Conservation (phyloP, 257 asterid species). For the Paulownia fortunei region DNA sequence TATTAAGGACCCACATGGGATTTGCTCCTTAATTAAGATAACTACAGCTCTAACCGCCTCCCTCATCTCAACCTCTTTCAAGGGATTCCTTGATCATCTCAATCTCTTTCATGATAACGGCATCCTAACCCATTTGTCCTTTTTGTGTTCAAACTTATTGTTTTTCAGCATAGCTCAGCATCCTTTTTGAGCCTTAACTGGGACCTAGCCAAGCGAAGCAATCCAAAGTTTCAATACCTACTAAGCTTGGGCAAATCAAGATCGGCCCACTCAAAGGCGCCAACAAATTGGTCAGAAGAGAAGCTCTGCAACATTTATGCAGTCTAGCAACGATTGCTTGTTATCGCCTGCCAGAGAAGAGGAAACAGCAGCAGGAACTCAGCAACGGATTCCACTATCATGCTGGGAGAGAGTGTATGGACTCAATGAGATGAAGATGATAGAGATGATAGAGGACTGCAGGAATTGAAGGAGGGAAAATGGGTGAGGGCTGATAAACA, state of each 20-base stretch:
- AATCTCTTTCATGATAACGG: not conserved
- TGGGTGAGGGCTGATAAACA: not conserved
- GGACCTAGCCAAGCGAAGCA: not conserved
- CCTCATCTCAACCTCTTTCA: constrained; percentile 18
- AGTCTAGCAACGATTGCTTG: not conserved
- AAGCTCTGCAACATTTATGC: not conserved
- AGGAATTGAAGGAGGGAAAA: not conserved
- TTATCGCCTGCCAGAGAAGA: not conserved
- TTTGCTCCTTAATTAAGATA: not conserved
- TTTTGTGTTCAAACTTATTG: not conserved
- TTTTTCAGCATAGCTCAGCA: not conserved
- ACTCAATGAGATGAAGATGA: not conserved
- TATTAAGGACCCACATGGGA: not conserved
- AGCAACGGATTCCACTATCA: not conserved
- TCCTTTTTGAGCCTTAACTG: not conserved
- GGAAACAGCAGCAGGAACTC: constrained; percentile 4
- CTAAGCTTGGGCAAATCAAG: not conserved
- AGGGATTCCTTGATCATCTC: not conserved
- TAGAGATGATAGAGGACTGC: not conserved
- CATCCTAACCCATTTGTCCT: constrained; percentile 12
- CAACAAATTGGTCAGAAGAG: not conserved
- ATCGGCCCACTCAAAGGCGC: not conserved
- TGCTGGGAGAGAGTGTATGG: not conserved
- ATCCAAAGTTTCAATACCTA: not conserved
- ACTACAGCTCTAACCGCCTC: not conserved